Base-by-base conservation (phyloP, 225 moss, liverwort and hornwort species). In the Straminergon stramineum region DNA sequence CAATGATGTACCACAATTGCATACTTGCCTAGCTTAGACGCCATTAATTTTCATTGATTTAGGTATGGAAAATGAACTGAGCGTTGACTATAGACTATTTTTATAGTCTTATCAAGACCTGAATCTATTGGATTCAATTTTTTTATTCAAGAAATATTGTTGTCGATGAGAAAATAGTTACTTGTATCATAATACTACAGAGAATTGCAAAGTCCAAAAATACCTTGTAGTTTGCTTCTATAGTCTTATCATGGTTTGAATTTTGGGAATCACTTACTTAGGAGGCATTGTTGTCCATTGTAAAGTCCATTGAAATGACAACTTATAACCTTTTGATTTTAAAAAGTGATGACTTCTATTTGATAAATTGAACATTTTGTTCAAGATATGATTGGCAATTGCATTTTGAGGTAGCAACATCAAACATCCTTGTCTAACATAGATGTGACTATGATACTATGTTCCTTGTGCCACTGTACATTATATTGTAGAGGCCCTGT, bases 101-200 rank as follows among this genome's bases (percentile, higher is more conserved):
- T 0, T 17, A 17, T 0, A 18, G 0, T 48, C 11, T 6, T 18
- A 22, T 22, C 0, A 53, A 0, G 76, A 14, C 3, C 0, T 53
- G 0, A 53, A 53, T 76, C 21, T 53, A 34, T 0, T 13, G 4
- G 3, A 34, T 13, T 34, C 8, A 52, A 13, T 14, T 22, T 45
- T 45, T 35, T 15, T 22, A 77, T 22, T 77, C 9, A 53, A 35
- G 9, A 8, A 0, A 5, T 32, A 77, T 32, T 5, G 15, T 0
- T 53, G 8, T 77, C 35, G 22, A 53, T 77, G 9, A 14, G 0
- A 23, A 34, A 35, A 3, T 53, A 35, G 48, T 51, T 75, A 11
- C 4, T 75, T 51, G 6, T 48, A 48, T 31, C 11, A 17, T 10
- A 17, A 2, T 11, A 17, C 10, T 28, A 17, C 6, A 74, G 6